Evolutionary conservation across 2,329 filamentous ascomycete genomes (phyloP), one percentile per base, ranked within the genome.

Genomic region (Pseudogymnoascus sp.): DNA sequence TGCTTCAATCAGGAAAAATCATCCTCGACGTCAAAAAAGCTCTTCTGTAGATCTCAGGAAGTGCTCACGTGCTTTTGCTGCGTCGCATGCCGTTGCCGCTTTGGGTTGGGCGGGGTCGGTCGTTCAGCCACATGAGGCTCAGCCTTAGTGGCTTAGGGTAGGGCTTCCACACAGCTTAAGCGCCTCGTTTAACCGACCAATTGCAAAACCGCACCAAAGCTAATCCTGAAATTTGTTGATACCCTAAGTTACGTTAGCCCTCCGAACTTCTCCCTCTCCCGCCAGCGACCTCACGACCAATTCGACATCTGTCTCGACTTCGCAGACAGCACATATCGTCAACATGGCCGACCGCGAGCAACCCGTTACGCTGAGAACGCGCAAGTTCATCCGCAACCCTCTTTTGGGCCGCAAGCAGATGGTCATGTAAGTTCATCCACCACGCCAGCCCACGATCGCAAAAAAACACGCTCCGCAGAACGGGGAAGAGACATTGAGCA

Each of bases 331-430:
- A 65, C 69, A 61, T 80, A 76, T 76, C 81, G 82, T 82, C 84
- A 96, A 82, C 80, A 96, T 97, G 93, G 90, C 93, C 82, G 90
- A 93, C 82, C 81, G 82, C 77, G 88, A 91, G 78, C 80, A 81
- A 75, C 82, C 88, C 77, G 88, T 92, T 78, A 92, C 89, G 76
- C 83, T 93, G 83, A 88, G 95, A 85, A 99, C 95, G 82, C 93
- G 95, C 90, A 97, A 97, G 87, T 99, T 99, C 90, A 96, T 97
- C 84, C 91, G 93, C 85, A 99, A 99, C 88, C 91, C 95, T 80
- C 91, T 99, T 78, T 89, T 99, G 79, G 91, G 89, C 80, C 90
- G 93, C 81, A 96, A 96, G 88, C 93, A 97, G 89, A 96, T 97
- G 91, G 93, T 97, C 83, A 90, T 97, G 93, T 97, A 91, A 87